Base-by-base conservation (phyloP, 345 rosid species). In the Acer negundo region DNA sequence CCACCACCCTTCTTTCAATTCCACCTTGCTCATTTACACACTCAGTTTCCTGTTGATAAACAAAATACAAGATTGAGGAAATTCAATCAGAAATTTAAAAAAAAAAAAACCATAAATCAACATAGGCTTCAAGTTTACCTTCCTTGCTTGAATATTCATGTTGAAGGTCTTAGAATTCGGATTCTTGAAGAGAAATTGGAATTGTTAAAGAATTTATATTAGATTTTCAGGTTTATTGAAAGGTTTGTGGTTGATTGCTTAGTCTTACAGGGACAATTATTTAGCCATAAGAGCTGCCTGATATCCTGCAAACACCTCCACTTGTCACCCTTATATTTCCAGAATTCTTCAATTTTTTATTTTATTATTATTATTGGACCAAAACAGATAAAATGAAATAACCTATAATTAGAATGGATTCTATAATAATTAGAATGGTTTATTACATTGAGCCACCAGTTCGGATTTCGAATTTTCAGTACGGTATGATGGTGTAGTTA, bases 1-100 rank as follows among this genome's bases (percentile, higher is more conserved):
- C 83, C 65, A 87, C 86, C 81, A 87, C 86, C 81, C 62, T 84
- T 69, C 62, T 88, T 78, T 82, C 88, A 77, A 62, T 77, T 42
- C 9, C 79, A 16, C 86, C 88, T 67, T 70, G 79, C 55, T 44
- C 82, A 64, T 72, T 81, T 46, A 20, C 31, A 40, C 74, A 26
- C 46, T 81, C 83, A 3, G 19, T 64, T 47, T 81, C 88, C 92
- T 86, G 72, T 53, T 42, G 31, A 12, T 35, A 70, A 11, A 26
- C 7, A 56, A 26, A 10, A 35, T 35, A 4, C 38, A 51, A 22
- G 22, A 2, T 56, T 6, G n/a, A 10, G 47, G 2, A 46, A 59
- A 20, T 53, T 66, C 19, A 10, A 74, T 23, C 20, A 47, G 38
- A 46, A 16, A 56, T 16, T 11, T 31, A 15, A 63, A 6, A 49